Conservation (phyloP, 345 rosid genomes). For the Kernera saxatilis region DNA sequence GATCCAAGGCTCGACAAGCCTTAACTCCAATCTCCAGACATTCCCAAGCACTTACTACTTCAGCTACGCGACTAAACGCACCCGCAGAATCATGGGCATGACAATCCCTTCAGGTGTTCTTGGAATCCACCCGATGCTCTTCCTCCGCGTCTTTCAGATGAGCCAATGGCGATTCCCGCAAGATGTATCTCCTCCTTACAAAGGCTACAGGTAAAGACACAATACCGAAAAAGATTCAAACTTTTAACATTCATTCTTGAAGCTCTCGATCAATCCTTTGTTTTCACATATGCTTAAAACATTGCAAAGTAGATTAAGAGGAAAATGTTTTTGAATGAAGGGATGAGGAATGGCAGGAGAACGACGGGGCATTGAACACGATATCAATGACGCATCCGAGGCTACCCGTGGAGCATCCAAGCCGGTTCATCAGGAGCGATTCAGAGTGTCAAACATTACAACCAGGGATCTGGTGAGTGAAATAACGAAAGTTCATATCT, state of each 20-base stretch:
- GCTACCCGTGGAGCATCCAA: constrained; percentile 74
- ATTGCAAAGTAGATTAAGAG: background rate
- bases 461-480: constrained; percentile 88
- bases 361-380: constrained; percentile 94
- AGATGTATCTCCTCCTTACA: constrained; percentile 67
- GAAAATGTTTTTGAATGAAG: constrained; percentile 31
- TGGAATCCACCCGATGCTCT: constrained; percentile 86
- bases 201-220: constrained; percentile 76
- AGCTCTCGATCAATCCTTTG: background rate
- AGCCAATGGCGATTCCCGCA: constrained; percentile 75
- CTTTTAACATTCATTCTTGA: background rate
- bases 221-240: background rate
- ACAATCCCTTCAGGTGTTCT: constrained; percentile 76
- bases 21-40: constrained; percentile 62
- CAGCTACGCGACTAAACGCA: constrained; percentile 92
- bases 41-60: constrained; percentile 81
- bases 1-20: constrained; percentile 70
- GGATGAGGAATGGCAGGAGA: constrained; percentile 96
- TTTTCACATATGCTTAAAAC: background rate
- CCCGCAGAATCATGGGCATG: constrained; percentile 61
- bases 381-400: constrained; percentile 96
- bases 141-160: constrained; percentile 87
- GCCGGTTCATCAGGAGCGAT: constrained; percentile 45
- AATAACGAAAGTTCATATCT: background rate
- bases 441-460: constrained; percentile 61